Evolutionary conservation across 108 stramenopile genomes (phyloP).

Genomic region (Conticribra weissflogii): DNA sequence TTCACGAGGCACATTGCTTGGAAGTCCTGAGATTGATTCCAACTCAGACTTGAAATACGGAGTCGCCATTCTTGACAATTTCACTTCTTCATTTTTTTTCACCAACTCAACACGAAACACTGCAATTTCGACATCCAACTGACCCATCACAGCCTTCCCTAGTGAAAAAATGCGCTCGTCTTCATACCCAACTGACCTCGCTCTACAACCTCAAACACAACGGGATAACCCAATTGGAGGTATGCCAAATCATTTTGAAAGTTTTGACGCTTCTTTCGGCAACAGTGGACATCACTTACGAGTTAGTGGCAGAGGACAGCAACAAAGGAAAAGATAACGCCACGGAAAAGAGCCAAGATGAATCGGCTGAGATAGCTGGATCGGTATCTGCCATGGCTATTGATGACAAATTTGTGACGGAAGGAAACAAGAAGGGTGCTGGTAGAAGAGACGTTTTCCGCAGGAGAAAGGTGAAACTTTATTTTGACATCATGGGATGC

Average conservation of each 20-base stretch:
- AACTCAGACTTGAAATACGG: too few species aligned
- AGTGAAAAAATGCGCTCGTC: slow-evolving; percentile 60
- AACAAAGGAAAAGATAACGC: slow-evolving; percentile 3
- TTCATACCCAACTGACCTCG: slow-evolving; percentile 68
- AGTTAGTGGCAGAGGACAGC: slow-evolving; percentile 1
- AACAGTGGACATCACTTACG: slow-evolving; percentile 49
- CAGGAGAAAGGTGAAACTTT: slow-evolving; percentile 3
- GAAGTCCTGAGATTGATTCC: too few species aligned
- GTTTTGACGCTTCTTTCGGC: slow-evolving; percentile 67
- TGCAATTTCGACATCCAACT: background rate
- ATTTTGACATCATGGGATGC: slow-evolving; percentile 31
- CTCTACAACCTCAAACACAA: slow-evolving; percentile 67
- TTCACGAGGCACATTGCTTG: too few species aligned
- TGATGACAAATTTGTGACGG: background rate
- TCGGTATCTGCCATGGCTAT: slow-evolving; percentile 7
- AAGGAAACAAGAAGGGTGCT: too few species aligned
- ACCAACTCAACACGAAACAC: background rate
- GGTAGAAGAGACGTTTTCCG: too few species aligned
- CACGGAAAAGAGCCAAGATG: background rate
- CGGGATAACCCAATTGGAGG: slow-evolving; percentile 59
- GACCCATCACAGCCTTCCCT: slow-evolving; percentile 40
- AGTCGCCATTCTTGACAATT: too few species aligned
- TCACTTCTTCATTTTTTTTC: too few species aligned
- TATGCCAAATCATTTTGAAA: slow-evolving; percentile 68
- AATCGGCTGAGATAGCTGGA: background rate